Conservation (phyloP, 1,284 basidiomycete species). For the Wallemia mellicola region DNA sequence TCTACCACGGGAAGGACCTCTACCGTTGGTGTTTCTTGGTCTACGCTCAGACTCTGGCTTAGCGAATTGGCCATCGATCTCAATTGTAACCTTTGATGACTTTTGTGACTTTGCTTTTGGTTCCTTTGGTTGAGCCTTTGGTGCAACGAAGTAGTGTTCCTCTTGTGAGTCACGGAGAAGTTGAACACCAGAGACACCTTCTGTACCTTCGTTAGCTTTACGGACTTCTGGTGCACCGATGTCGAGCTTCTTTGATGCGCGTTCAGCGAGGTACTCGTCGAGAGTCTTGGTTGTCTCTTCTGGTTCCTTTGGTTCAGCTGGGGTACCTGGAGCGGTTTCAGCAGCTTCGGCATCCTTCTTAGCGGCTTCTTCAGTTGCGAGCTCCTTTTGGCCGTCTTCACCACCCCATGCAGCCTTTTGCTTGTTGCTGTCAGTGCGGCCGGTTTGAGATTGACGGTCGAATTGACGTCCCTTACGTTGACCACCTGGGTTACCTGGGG, state of each 20-base stretch:
- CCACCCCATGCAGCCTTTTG: conserved; percentile 73
- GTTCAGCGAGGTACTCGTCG: conserved; percentile 49
- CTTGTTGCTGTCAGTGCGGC: conserved; percentile 59
- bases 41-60: neutral
- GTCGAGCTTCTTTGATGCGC: conserved; percentile 25
- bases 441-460: conserved; percentile 55
- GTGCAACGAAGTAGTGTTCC: neutral
- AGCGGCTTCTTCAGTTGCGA: conserved; percentile 42
- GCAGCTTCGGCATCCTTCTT: conserved; percentile 11
- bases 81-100: neutral
- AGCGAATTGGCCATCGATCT: conserved; percentile 1
- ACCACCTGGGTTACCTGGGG: conserved; percentile 20
- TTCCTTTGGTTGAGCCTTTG: neutral
- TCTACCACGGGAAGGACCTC: neutral
- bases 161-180: neutral
- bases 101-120: neutral
- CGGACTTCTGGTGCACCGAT: neutral
- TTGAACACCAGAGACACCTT: neutral
- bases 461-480: conserved; percentile 35
- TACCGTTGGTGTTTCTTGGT: neutral
- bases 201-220: neutral
- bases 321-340: conserved; percentile 12
- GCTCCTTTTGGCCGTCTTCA: conserved; percentile 45
- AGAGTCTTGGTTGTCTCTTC: conserved; percentile 86
- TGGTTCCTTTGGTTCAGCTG: conserved; percentile 25